These are phyloP conservation scores for Knoxia roxburghii DNA, from an alignment of 257 asterid species.

Conservation along the genomic window DNA sequence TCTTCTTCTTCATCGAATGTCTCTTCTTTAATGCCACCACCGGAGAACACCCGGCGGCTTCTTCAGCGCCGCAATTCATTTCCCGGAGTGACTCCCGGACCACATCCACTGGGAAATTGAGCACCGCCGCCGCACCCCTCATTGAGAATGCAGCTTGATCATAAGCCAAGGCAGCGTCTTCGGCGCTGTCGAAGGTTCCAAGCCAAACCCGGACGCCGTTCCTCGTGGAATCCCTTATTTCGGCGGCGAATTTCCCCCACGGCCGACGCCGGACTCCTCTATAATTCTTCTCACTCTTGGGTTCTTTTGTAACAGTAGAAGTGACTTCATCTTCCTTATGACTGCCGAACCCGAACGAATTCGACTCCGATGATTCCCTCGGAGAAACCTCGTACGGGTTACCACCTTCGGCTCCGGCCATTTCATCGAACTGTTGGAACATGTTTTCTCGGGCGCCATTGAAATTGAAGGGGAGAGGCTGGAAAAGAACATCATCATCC, in stretches of 20 bases:
- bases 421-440: slow-evolving; percentile 48
- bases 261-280: slow-evolving; percentile 79
- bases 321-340: slow-evolving; percentile 53
- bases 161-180: slow-evolving; percentile 83
- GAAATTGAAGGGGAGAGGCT: slow-evolving; percentile 55
- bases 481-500: slow-evolving; percentile 26
- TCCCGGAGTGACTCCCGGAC: slow-evolving; percentile 53
- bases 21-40: slow-evolving; percentile 60
- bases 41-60: slow-evolving; percentile 67
- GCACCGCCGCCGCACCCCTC: slow-evolving; percentile 68
- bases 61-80: slow-evolving; percentile 47
- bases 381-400: not conserved
- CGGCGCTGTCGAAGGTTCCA: slow-evolving; percentile 80
- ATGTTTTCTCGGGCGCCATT: slow-evolving; percentile 66
- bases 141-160: slow-evolving; percentile 79
- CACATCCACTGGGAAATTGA: slow-evolving; percentile 65
- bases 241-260: slow-evolving; percentile 91
- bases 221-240: slow-evolving; percentile 77
- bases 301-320: slow-evolving; percentile 12
- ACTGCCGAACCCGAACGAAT: slow-evolving; percentile 17
- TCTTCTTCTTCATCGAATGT: slow-evolving; percentile 57
- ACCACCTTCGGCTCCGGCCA: slow-evolving; percentile 20
- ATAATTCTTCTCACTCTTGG: slow-evolving; percentile 30
- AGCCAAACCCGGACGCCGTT: slow-evolving; percentile 81
- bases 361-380: slow-evolving; percentile 23